Conservation (phyloP, 768 basidiomycete species). For the Dacryopinax spathularia region DNA sequence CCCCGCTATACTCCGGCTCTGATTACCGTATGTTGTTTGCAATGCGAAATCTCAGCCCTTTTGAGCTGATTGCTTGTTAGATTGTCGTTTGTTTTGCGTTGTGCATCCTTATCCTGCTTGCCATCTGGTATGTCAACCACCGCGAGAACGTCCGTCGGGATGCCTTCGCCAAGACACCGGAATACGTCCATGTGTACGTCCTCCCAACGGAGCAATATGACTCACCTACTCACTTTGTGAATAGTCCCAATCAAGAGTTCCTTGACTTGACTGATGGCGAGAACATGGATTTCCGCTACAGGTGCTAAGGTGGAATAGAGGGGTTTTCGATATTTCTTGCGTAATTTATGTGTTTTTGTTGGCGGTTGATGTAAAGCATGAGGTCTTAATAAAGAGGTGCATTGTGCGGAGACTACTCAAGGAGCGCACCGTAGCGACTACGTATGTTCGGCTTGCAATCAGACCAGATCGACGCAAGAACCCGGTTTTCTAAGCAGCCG, state of each 20-base stretch:
- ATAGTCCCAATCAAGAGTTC: no score
- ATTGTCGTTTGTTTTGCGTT: not conserved
- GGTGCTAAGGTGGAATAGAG: not conserved
- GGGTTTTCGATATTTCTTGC: not conserved
- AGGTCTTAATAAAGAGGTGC: no score
- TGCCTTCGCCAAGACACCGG: not conserved
- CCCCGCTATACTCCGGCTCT: conserved; percentile 28
- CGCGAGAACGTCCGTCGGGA: not conserved
- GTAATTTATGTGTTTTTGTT: not conserved
- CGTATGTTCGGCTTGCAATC: no score
- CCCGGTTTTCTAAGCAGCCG: no score
- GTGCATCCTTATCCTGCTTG: not conserved
- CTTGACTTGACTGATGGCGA: not conserved
- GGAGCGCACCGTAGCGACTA: no score
- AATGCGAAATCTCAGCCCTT: not conserved
- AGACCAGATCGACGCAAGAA: no score
- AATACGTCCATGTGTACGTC: not conserved
- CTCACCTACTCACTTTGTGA: no score
- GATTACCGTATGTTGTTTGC: not conserved
- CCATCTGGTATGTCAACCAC: not conserved
- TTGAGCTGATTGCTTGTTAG: not conserved
- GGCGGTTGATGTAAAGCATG: no score
- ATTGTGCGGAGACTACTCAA: no score
- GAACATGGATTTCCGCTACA: not conserved
- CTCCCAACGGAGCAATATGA: not conserved